Evolutionary conservation across 2,329 filamentous ascomycete genomes (phyloP).

Genomic region (Ophiocordyceps sinensis): DNA sequence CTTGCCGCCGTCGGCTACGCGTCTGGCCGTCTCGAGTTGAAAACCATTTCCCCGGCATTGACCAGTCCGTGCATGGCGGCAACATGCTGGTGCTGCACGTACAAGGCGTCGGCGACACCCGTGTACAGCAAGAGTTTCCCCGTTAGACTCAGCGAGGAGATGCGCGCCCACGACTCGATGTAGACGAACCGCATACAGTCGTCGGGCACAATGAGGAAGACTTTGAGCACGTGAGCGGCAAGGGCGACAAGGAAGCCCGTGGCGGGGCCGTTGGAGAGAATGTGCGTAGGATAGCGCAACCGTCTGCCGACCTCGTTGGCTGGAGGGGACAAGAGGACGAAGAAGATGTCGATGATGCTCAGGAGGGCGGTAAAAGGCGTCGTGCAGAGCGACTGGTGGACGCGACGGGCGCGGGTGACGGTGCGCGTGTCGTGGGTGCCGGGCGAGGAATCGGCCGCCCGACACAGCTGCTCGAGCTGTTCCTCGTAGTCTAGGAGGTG

Average conservation of each 20-base stretch:
- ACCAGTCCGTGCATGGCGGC: conserved; percentile 28
- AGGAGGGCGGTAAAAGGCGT: conserved; percentile 53
- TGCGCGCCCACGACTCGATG: conserved; percentile 84
- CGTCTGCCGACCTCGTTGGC: conserved; percentile 7
- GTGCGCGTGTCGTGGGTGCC: conserved; percentile 48
- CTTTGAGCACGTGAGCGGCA: conserved; percentile 31
- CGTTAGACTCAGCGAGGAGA: conserved; percentile 69
- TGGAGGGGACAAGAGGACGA: conserved; percentile 31
- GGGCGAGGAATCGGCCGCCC: conserved; percentile 6
- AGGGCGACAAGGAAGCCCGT: conserved; percentile 65
- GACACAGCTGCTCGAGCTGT: conserved; percentile 13
- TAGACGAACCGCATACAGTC: conserved; percentile 62
- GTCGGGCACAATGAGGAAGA: conserved; percentile 27
- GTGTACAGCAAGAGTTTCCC: conserved; percentile 56
- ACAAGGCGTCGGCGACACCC: conserved; percentile 57
- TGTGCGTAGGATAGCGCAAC: conserved; percentile 49
- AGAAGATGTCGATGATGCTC: conserved; percentile 50
- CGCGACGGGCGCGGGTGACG: conserved; percentile 62
- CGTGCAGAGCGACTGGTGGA: conserved; percentile 68
- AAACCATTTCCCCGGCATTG: conserved; percentile 25
- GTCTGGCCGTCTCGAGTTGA: conserved; percentile 18
- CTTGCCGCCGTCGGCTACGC: neutral
- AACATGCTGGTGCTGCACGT: conserved; percentile 68
- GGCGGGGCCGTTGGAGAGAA: conserved; percentile 79
- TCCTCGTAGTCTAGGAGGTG: conserved; percentile 46